Evolutionary conservation across 768 basidiomycete genomes (phyloP), one percentile per base, ranked within the genome.

Genomic region (Hericium rajendrae): DNA sequence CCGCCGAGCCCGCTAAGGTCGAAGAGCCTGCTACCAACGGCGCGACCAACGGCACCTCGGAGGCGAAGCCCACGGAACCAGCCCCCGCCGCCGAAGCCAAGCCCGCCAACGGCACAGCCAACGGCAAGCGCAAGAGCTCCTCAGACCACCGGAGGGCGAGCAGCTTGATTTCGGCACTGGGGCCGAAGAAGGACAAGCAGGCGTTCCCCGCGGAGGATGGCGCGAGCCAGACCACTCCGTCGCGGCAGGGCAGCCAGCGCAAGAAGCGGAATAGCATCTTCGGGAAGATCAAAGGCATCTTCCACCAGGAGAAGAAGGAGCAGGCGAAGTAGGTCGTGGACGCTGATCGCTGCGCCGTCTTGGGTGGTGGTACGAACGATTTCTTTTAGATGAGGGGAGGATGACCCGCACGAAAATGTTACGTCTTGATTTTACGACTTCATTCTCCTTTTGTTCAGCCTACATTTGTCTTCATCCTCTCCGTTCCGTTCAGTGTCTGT

Each of bases 221-320:
- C 39, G 57, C 54, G 38, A 63, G 60, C 39, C 54, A 41, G 49
- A 59, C 60, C 12, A 38, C 51, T 18, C 55, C 62, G 15, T 55
- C 60, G 32, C 57, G 62, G 20, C 53, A 58, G 39, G 51, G 61
- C 32, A 62, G 57, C 38, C 56, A 61, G 37, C 62, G 60, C 15
- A 57, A 61, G 51, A 63, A 61, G 48, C 62, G 62, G 55, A 40
- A 51, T 13, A 63, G 60, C 58, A 6, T 63, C 1, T 48, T 63
- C 18, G 57, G 55, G 5, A 63, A 57, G 46, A 39, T 63, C 50
- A 63, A 61, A 56, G 62, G 60, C 49, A 57, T 63, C 12, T 63
- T 63, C 48, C 18, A 18, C 46, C 56, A 40, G 53, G 61, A 56
- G 51, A 57, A 61, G 55, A 55, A 51, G 40, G 22, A 18, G 43